phyloP scores from a whole-genome alignment of 805 yeast species.

The Candida nemodendra region DNA sequence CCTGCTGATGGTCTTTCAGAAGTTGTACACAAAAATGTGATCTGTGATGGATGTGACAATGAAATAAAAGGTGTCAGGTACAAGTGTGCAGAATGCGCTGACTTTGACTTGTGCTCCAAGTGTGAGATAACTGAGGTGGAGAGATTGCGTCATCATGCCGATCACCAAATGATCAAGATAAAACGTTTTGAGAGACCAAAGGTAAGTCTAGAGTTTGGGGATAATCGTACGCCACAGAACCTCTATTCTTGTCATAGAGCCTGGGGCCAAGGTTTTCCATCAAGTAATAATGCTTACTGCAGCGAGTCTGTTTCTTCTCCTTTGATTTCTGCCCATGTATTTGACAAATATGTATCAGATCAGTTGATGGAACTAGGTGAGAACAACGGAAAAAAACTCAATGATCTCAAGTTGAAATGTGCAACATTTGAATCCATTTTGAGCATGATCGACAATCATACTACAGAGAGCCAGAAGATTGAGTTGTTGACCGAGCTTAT shows the following conservation, averaged over 20 bases:
- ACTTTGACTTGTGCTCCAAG: conserved; percentile 51
- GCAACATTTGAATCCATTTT: conserved; percentile 15
- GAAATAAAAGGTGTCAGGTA: conserved; percentile 42
- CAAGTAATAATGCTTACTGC: not conserved
- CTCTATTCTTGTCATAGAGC: not conserved
- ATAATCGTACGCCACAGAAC: not conserved
- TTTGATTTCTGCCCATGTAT: not conserved
- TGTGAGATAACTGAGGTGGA: conserved; percentile 34
- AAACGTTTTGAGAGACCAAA: conserved; percentile 17
- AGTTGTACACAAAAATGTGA: conserved; percentile 19
- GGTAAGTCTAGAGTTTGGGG: not conserved
- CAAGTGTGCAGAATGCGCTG: conserved; percentile 50
- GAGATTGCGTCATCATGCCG: conserved; percentile 14
- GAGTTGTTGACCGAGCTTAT: conserved; percentile 11
- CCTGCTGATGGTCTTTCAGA: not conserved
- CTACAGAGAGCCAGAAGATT: conserved; percentile 11
- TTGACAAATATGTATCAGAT: conserved; percentile 2
- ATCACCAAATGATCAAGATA: conserved; percentile 31
- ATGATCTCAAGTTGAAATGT: conserved; percentile 9
- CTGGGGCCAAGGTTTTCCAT: not conserved
- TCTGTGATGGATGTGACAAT: conserved; percentile 34
- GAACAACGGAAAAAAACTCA: conserved; percentile 7
- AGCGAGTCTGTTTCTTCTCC: not conserved
- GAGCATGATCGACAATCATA: conserved; percentile 7
- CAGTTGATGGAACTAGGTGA: conserved; percentile 7